phyloP scores from a whole-genome alignment of 2,329 filamentous ascomycete genomes.

The Colletotrichum sp. region DNA sequence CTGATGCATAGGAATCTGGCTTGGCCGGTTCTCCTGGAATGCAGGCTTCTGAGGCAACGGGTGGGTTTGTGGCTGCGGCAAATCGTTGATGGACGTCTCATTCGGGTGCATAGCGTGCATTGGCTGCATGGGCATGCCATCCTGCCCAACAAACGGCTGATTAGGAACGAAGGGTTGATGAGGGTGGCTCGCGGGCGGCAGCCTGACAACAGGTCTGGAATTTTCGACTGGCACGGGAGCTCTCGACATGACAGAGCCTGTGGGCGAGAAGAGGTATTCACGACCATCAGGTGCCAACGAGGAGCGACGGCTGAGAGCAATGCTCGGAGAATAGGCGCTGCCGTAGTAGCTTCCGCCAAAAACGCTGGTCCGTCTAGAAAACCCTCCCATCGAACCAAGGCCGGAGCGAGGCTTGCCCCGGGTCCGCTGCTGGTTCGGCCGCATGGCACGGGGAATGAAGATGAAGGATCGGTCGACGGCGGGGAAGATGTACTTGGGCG shows the following conservation, averaged over 20 bases:
- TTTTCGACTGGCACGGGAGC: constrained; percentile 65
- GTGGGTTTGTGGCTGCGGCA: constrained; percentile 62
- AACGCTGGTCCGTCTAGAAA: constrained; percentile 82
- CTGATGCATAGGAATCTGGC: constrained; percentile 80
- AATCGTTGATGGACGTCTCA: constrained; percentile 52
- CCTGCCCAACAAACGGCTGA: constrained; percentile 23
- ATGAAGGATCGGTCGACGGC: constrained; percentile 92
- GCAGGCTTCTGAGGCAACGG: constrained; percentile 63
- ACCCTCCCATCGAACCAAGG: constrained; percentile 69
- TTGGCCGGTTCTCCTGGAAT: constrained; percentile 61
- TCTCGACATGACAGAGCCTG: constrained; percentile 77
- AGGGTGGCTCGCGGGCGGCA: constrained; percentile 66
- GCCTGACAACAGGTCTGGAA: constrained; percentile 77
- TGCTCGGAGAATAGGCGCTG: constrained; percentile 83
- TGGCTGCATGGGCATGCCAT: background rate
- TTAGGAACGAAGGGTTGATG: constrained; percentile 16
- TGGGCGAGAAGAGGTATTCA: constrained; percentile 80
- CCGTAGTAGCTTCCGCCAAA: constrained; percentile 73
- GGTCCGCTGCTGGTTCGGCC: constrained; percentile 87
- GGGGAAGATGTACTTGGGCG: constrained; percentile 89
- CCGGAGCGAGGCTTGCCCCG: constrained; percentile 77
- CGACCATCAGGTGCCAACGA: constrained; percentile 71
- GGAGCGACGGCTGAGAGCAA: constrained; percentile 87
- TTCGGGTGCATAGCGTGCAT: constrained; percentile 11
- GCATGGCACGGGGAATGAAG: constrained; percentile 92